These are phyloP conservation scores for Auriscalpium vulgare DNA, from an alignment of 768 basidiomycete genomes.

Conservation along the genomic window DNA sequence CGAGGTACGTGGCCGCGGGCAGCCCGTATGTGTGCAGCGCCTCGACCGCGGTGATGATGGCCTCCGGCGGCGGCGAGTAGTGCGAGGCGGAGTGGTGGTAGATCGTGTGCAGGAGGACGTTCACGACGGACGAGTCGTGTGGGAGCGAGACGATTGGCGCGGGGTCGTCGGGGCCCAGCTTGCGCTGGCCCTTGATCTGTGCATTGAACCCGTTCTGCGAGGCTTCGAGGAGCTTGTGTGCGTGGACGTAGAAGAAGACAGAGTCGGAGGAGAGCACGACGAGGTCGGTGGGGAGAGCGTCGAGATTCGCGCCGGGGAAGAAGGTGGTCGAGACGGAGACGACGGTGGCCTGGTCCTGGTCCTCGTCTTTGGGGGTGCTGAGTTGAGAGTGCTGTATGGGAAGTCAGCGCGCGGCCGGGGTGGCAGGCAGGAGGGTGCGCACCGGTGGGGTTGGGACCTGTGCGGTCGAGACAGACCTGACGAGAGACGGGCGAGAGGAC, in stretches of 20 bases:
- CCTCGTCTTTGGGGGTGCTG: conserved; percentile 26
- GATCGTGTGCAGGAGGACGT: conserved; percentile 63
- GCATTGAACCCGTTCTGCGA: conserved; percentile 61
- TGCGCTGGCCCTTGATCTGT: conserved; percentile 39
- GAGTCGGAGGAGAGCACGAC: conserved; percentile 65
- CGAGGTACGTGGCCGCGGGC: conserved; percentile 36
- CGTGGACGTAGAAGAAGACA: conserved; percentile 81
- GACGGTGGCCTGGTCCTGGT: conserved; percentile 28
- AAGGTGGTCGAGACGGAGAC: conserved; percentile 83
- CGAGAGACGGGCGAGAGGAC: conserved; percentile 18
- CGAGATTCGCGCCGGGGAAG: conserved; percentile 56
- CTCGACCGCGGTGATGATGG: conserved; percentile 48
- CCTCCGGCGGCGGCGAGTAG: conserved; percentile 60
- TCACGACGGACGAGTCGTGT: conserved; percentile 55
- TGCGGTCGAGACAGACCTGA: conserved; percentile 4
- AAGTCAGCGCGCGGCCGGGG: not conserved
- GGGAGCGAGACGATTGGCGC: conserved; percentile 52
- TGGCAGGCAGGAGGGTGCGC: not conserved
- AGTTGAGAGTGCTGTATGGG: conserved; percentile 24
- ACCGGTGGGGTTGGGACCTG: not conserved
- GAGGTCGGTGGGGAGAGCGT: conserved; percentile 49
- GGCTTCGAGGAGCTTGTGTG: conserved; percentile 42
- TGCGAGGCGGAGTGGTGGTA: conserved; percentile 70
- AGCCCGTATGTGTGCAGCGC: conserved; percentile 56
- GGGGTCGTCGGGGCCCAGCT: conserved; percentile 30